Evolutionary conservation across 2,329 filamentous ascomycete species (phyloP).

Genomic region (Alternaria brassicae): DNA sequence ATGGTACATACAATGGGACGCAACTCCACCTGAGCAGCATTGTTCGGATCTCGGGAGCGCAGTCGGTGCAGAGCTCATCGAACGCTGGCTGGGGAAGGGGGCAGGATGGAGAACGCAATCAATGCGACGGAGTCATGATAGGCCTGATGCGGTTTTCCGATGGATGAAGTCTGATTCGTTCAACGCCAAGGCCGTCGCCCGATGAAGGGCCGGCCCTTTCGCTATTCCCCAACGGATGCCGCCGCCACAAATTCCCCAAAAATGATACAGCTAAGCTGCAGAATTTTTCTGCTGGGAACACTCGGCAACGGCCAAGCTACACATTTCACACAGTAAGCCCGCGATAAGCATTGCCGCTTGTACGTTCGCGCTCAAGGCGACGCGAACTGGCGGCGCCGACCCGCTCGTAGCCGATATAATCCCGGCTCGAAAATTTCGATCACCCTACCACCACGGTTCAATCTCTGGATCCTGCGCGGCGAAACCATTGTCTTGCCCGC

Average conservation of each 20-base stretch:
- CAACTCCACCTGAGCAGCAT: neutral
- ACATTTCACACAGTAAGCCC: conserved; percentile 10
- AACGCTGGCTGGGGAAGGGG: neutral
- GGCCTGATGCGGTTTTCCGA: conserved; percentile 10
- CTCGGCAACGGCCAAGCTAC: conserved; percentile 17
- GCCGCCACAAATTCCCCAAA: conserved; percentile 26
- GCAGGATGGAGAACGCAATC: neutral
- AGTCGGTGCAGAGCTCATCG: neutral
- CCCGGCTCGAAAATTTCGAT: conserved; percentile 36
- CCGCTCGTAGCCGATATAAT: conserved; percentile 35
- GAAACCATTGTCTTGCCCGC: conserved; percentile 25
- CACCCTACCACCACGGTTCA: conserved; percentile 30
- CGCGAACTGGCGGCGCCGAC: conserved; percentile 22
- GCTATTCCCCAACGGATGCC: conserved; percentile 18
- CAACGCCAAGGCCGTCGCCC: conserved; percentile 24
- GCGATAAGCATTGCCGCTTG: conserved; percentile 8
- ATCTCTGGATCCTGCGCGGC: conserved; percentile 24
- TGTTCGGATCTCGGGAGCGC: neutral
- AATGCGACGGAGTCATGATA: conserved; percentile 1
- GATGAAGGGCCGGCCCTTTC: conserved; percentile 37
- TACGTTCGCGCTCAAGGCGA: conserved; percentile 14
- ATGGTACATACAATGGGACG: neutral
- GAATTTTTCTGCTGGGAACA: conserved; percentile 33
- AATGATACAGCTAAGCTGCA: conserved; percentile 27
- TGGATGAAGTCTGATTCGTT: conserved; percentile 10